A percentile compares a stretch with the other conserved stretches of the same genome.
Evolutionary conservation across 345 rosid species (phyloP).

Genomic region (Abelmoschus esculentus): DNA sequence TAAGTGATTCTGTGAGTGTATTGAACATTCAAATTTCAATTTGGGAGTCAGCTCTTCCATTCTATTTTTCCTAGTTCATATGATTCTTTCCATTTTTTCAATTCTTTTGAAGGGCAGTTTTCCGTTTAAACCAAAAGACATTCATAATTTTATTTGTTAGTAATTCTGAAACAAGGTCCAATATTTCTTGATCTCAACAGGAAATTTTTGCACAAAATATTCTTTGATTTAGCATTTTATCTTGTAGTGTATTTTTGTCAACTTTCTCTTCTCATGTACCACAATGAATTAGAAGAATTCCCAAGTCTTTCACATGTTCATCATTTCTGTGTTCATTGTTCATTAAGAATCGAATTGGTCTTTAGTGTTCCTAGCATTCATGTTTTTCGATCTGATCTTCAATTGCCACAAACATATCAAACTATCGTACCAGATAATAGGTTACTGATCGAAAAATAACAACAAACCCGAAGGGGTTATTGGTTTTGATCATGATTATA

Average conservation of each 20-base stretch:
- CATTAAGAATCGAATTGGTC: neutral
- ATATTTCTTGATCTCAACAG: conserved; percentile 32
- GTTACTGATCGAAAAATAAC: neutral
- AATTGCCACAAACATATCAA: too few relatives aligned
- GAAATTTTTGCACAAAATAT: conserved; percentile 36
- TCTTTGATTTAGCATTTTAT: conserved; percentile 20
- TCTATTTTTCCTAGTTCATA: conserved; percentile 13
- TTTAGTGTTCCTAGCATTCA: too few relatives aligned
- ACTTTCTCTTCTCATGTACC: conserved; percentile 12
- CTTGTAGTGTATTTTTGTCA: conserved; percentile 16
- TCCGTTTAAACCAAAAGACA: conserved; percentile 24
- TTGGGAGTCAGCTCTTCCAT: conserved; percentile 13
- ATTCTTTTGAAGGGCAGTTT: conserved; percentile 28
- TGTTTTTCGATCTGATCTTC: too few relatives aligned
- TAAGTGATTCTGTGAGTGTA: conserved; percentile 27
- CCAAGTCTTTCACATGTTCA: neutral
- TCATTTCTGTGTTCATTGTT: neutral
- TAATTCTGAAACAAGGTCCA: conserved; percentile 37
- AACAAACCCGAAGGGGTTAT: neutral
- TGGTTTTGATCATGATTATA: neutral
- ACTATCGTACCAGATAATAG: neutral
- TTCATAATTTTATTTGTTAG: conserved; percentile 25
- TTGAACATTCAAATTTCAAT: conserved; percentile 30
- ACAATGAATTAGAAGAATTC: conserved; percentile 10
- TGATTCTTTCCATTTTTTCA: conserved; percentile 10